These are phyloP conservation scores for Pyronema domesticum DNA, from an alignment of 495 filamentous ascomycete species.

Conservation along the genomic window DNA sequence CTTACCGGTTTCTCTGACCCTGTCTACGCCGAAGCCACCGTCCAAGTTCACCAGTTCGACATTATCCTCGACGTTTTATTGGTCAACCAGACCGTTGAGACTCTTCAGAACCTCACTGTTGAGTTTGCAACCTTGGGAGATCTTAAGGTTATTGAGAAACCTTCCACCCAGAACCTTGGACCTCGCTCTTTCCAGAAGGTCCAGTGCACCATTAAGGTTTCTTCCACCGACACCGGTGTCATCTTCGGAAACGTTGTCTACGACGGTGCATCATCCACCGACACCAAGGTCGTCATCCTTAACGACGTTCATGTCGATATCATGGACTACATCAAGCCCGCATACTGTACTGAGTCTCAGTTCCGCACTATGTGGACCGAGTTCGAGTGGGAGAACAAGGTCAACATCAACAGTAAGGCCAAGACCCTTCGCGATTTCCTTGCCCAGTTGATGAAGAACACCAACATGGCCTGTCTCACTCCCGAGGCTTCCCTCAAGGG, in stretches of 20 bases:
- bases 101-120: constrained; percentile 88
- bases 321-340: constrained; percentile 99
- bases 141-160: constrained; percentile 92
- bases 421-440: constrained; percentile 86
- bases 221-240: constrained; percentile 93
- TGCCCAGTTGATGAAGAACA: constrained; percentile 86
- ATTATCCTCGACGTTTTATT: constrained; percentile 93
- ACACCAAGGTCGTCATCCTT: constrained; percentile 93
- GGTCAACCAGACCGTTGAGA: constrained; percentile 95
- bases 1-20: constrained; percentile 97
- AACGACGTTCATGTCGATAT: constrained; percentile 99
- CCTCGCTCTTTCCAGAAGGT: constrained; percentile 96
- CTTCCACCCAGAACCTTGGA: constrained; percentile 84
- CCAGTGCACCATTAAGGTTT: constrained; percentile 97
- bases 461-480: constrained; percentile 96
- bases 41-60: constrained; percentile 97
- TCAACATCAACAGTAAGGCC: constrained; percentile 96
- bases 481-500: constrained; percentile 92
- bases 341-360: constrained; percentile 89
- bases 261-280: constrained; percentile 84
- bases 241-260: constrained; percentile 99
- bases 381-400: constrained; percentile 99
- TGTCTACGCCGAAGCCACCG: constrained; percentile 95
- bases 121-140: constrained; percentile 97
- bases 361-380: constrained; percentile 99